Evolutionary conservation across 305 asterid genomes (phyloP), one percentile per base, ranked within the genome.

Genomic region (Solanum hybrid): DNA sequence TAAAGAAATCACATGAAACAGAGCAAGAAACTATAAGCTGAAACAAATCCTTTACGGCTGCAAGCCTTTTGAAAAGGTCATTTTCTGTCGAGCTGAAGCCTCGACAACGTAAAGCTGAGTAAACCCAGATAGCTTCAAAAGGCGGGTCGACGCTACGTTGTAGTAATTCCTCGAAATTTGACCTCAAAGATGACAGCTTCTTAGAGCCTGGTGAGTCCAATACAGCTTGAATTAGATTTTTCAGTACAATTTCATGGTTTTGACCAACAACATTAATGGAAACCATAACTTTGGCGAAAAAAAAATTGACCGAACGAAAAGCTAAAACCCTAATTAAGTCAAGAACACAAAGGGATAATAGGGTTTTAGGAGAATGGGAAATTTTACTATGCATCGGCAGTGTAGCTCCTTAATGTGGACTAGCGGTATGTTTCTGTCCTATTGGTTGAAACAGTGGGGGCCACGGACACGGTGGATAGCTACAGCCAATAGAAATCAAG

Each of bases 121-220:
- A 93, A 88, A 93, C 91, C 97, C 97, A 96, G 86, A 95, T 90
- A 90, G 95, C 90, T 93, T 95, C 98, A 82, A 95, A 92, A 88
- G 97, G 94, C 37, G 97, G 96, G 92, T 93, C 92, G 29, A 76
- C 82, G 91, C 91, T 93, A 84, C 90, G 82, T 73, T 93, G 97
- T 89, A 94, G 89, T 86, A 93, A 91, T 89, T 93, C 89, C 34
- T 85, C 85, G 88, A 96, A 94, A 41, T 81, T 90, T 14, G 94
- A 61, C 34, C 79, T 68, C 38, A 92, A 93, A 89, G 82, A 22
- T 76, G 92, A 26, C 84, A 86, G 51, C 31, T 93, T 88, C 41
- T 41, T 86, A 85, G 90, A 76, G 88, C 89, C 68, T 11, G 91
- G 90, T 2, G 95, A 91, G 89, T 91, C 89, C 73, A 93, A 72